Evolutionary conservation across 2,329 filamentous ascomycete species (phyloP).

Genomic region (Samsoniella hepiali): DNA sequence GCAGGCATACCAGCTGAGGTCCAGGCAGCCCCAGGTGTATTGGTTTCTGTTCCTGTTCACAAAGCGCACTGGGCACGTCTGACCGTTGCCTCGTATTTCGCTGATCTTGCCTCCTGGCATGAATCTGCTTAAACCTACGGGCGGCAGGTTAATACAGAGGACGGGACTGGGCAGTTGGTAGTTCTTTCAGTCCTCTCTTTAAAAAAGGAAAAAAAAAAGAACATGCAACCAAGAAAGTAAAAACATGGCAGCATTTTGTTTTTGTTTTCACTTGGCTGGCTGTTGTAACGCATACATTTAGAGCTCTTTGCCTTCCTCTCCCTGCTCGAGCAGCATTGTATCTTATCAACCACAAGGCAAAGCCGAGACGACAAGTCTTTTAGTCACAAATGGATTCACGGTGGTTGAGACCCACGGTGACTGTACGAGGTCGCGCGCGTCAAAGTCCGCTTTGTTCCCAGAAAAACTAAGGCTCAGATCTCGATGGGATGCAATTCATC

Average conservation of each 20-base stretch:
- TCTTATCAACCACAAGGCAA: no score
- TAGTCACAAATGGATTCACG: background rate
- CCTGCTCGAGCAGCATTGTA: no score
- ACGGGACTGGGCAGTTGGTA: no score
- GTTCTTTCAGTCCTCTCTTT: background rate
- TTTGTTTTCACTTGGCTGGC: no score
- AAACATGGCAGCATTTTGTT: no score
- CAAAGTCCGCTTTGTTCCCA: background rate
- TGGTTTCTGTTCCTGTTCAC: background rate
- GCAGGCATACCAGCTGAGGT: background rate
- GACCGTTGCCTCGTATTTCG: background rate
- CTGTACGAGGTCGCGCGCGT: background rate
- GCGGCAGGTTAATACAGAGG: no score
- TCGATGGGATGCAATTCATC: conserved; percentile 3
- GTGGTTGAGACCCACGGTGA: background rate
- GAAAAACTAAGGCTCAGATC: background rate
- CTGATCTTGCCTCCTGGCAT: background rate
- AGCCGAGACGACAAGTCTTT: background rate
- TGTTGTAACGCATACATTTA: no score
- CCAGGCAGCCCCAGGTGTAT: background rate
- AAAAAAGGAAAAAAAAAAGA: no score
- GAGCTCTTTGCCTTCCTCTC: no score
- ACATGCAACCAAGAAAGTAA: no score
- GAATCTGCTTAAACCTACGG: background rate
- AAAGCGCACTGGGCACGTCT: background rate